Conservation (phyloP, 208 protist genomes). For the Wallacemonas sp. region DNA sequence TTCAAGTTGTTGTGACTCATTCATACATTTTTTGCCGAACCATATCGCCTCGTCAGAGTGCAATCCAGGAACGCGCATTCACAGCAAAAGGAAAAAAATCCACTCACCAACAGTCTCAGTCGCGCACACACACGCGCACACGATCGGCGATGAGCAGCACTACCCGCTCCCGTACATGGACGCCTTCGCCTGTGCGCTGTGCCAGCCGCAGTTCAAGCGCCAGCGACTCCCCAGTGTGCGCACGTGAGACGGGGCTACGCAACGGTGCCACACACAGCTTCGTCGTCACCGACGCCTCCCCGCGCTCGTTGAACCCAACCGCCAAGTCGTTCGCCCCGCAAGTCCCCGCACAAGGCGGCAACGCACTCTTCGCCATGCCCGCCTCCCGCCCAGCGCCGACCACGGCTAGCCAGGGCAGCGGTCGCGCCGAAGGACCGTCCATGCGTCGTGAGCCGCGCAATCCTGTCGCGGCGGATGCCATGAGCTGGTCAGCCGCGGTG, state of each 20-base stretch:
- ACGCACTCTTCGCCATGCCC: slow-evolving; percentile 2
- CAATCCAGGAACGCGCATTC: too few species aligned
- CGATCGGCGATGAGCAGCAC: not conserved
- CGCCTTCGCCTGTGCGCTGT: slow-evolving; percentile 1
- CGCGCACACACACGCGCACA: slow-evolving; percentile 1
- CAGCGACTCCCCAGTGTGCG: not conserved
- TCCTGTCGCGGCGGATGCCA: not conserved
- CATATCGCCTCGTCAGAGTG: too few species aligned
- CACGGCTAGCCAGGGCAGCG: not conserved
- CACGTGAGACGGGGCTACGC: too few species aligned
- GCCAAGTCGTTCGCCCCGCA: slow-evolving; percentile 6
- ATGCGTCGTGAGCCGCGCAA: not conserved
- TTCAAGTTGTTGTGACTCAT: too few species aligned
- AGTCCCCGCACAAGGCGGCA: not conserved
- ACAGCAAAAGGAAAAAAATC: slow-evolving; percentile 2
- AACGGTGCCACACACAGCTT: too few species aligned
- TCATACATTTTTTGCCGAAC: too few species aligned
- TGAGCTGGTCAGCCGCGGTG: not conserved
- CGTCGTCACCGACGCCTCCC: slow-evolving; percentile 1
- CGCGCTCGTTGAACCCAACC: slow-evolving; percentile 4
- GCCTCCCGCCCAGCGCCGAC: not conserved
- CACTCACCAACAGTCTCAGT: not conserved
- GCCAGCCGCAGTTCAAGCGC: slow-evolving; percentile 4
- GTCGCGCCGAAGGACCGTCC: not conserved
- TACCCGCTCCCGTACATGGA: not conserved